Conservation (phyloP, 352 stramenopile genomes). For the Phytophthora cryptogea region DNA sequence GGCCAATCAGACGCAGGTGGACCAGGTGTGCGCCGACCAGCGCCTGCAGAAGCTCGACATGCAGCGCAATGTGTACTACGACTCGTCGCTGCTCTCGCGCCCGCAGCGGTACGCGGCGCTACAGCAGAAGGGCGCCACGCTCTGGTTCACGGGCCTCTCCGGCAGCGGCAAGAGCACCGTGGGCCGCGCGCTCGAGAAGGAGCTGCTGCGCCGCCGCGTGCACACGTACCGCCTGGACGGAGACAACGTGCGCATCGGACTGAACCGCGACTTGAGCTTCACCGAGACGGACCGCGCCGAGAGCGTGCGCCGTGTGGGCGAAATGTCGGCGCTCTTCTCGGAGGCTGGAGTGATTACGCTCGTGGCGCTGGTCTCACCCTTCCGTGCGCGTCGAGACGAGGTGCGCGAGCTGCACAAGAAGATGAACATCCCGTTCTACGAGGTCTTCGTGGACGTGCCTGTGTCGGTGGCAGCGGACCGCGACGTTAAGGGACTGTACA, state of each 20-base stretch:
- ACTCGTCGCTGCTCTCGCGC: constrained; percentile 72
- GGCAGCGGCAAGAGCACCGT: constrained; percentile 99
- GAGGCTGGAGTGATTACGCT: constrained; percentile 97
- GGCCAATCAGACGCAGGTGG: constrained; percentile 40
- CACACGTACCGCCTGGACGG: constrained; percentile 98
- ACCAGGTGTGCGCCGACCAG: constrained; percentile 57
- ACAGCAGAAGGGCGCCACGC: constrained; percentile 96
- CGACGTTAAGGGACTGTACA: constrained; percentile 97
- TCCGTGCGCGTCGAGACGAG: constrained; percentile 92
- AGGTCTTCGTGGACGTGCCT: constrained; percentile 98
- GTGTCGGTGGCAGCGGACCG: constrained; percentile 96
- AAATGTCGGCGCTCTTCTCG: constrained; percentile 96
- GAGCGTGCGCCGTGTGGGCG: constrained; percentile 95
- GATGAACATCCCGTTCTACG: constrained; percentile 97
- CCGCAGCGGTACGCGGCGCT: constrained; percentile 72
- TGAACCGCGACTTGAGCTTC: constrained; percentile 98
- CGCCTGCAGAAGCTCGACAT: constrained; percentile 71
- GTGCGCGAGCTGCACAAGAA: constrained; percentile 92
- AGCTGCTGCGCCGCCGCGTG: constrained; percentile 93
- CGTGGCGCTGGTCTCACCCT: constrained; percentile 97
- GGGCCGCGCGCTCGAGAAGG: constrained; percentile 95
- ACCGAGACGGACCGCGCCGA: constrained; percentile 95
- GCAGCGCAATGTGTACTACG: constrained; percentile 84
- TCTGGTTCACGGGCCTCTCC: constrained; percentile 98
- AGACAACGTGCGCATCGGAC: constrained; percentile 97